Base-by-base conservation (phyloP, 805 yeast genomes). In the Metahyphopichia silvanorum region DNA sequence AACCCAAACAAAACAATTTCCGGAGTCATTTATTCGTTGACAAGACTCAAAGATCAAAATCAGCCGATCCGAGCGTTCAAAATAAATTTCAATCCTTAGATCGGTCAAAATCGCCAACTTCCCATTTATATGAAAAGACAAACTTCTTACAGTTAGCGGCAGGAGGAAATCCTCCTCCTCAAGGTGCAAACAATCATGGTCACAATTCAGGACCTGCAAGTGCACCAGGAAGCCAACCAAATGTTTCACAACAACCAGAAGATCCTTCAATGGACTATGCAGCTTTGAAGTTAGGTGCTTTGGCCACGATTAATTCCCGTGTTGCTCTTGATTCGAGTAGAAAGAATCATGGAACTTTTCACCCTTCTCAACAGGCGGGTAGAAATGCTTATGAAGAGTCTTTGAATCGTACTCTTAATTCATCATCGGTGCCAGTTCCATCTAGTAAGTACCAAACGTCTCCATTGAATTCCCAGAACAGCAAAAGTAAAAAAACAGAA, bases 251-350 rank as follows among this genome's bases (percentile, higher is more conserved):
- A 25, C 53, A 49, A 6, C 37, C 49, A 9, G 31, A 42, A 35
- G 61, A 55, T 27, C 24, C 55, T 22, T 49, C 55, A 26, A n/a
- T n/a, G n/a, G 50, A 62, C n/a, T 62, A 59, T 35, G 55, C 61
- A 11, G 73, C 76, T n/a, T 57, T 74, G 55, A 80, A 80, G 49
- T 58, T 80, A 42, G 82, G 83, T 4, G 86, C 86, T 0, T 64
- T 80, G 35, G 74, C 80, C 16, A 79, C 86, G 3, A 79, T 79
- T 39, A 76, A 76, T 53, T 69, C 74, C 6, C 55, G 85, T 15
- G 77, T 67, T 24, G 72, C 70, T 1, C 55, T 67, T 39, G 73
- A 67, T 43, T 61, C 66, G 12, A 61, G 53, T 41, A 59, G 66
- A 39, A 66, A 63, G 41, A 44, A 42, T 26, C 35, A 37, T 20